These are phyloP conservation scores for Rhazya stricta DNA, from an alignment of 257 asterid species.

Conservation along the genomic window DNA sequence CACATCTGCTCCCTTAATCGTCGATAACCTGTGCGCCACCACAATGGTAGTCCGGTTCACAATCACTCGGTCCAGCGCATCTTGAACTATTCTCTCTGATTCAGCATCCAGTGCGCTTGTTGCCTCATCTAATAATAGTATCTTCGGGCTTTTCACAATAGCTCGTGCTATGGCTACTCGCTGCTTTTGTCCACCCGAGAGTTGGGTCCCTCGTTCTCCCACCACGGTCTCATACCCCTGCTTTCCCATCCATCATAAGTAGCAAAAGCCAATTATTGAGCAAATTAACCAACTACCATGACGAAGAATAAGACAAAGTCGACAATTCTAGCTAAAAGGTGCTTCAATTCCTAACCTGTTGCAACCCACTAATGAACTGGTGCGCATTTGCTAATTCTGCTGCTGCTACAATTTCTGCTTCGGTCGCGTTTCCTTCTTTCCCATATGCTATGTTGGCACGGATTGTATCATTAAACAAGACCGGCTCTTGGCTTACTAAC, in stretches of 20 bases:
- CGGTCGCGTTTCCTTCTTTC: constrained; percentile 70
- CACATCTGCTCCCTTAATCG: constrained; percentile 66
- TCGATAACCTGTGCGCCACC: constrained; percentile 83
- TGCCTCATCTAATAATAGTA: constrained; percentile 75
- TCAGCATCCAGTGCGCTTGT: constrained; percentile 83
- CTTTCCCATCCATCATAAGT: not conserved
- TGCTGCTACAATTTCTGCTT: constrained; percentile 70
- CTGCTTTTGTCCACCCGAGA: constrained; percentile 90
- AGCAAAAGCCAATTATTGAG: not conserved
- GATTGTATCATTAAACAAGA: constrained; percentile 67
- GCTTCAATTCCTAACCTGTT: constrained; percentile 31
- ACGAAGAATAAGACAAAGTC: no score
- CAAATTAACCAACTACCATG: not conserved
- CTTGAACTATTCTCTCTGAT: constrained; percentile 79
- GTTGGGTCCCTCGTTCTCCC: constrained; percentile 75
- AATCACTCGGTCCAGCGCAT: constrained; percentile 71
- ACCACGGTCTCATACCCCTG: constrained; percentile 79
- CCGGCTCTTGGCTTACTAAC: constrained; percentile 89
- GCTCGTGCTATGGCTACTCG: constrained; percentile 92
- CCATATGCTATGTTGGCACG: constrained; percentile 83
- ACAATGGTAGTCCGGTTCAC: constrained; percentile 69
- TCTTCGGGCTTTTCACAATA: constrained; percentile 63
- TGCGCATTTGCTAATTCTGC: constrained; percentile 88
- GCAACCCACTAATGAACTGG: constrained; percentile 73
- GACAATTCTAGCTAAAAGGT: not conserved